Evolutionary conservation across 352 stramenopile genomes (phyloP).

Genomic region (Phytophthora crassamura): DNA sequence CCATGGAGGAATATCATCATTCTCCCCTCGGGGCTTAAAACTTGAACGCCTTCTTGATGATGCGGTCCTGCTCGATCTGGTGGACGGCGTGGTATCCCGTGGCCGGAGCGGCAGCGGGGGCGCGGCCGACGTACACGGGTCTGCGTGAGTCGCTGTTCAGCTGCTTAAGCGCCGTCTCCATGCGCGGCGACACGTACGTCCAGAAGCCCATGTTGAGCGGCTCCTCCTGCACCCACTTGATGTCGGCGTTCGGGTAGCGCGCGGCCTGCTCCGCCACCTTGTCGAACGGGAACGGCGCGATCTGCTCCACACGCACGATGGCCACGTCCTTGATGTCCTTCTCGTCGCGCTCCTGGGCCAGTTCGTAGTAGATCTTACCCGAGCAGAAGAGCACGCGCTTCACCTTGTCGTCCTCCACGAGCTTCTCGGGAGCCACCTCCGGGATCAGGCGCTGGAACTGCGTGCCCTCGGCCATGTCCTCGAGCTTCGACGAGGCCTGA

Average conservation of each 20-base stretch:
- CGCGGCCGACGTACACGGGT: conserved; percentile 93
- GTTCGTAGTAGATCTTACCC: conserved; percentile 98
- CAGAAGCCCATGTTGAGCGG: conserved; percentile 98
- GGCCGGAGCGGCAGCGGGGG: conserved; percentile 93
- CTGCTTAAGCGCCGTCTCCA: conserved; percentile 95
- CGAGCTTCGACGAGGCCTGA: conserved; percentile 88
- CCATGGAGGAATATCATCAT: conserved; percentile 4
- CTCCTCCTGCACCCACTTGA: conserved; percentile 97
- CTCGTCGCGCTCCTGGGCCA: conserved; percentile 91
- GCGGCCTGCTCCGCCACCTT: conserved; percentile 89
- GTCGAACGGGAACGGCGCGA: conserved; percentile 98
- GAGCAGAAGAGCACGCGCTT: conserved; percentile 94
- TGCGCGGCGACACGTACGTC: conserved; percentile 92
- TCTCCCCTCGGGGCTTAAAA: conserved; percentile 37
- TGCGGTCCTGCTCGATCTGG: conserved; percentile 92
- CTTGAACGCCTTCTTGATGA: conserved; percentile 88
- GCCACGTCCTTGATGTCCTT: conserved; percentile 84
- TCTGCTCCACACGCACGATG: conserved; percentile 96
- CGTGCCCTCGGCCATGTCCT: conserved; percentile 95
- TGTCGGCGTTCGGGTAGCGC: conserved; percentile 93
- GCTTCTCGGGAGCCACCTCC: conserved; percentile 73
- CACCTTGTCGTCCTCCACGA: conserved; percentile 64
- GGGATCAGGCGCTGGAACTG: conserved; percentile 92
- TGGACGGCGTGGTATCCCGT: conserved; percentile 97
- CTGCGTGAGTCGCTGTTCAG: conserved; percentile 90